Conservation (phyloP, 2,329 filamentous ascomycete species). For the Fusarium gaditjirri region DNA sequence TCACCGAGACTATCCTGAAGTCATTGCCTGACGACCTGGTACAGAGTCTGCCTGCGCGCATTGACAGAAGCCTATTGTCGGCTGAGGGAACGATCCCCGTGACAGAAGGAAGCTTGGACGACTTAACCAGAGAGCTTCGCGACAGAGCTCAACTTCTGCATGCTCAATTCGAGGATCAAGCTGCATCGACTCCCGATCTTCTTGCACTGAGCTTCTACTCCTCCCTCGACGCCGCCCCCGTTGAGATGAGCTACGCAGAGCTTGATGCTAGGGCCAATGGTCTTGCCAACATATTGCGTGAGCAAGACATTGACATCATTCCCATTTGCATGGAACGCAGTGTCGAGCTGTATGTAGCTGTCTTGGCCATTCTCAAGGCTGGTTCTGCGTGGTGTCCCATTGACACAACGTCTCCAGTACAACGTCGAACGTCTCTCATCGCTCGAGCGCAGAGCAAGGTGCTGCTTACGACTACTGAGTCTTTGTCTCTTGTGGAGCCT, state of each 20-base stretch:
- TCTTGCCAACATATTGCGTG: conserved; percentile 1
- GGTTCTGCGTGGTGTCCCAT: conserved; percentile 28
- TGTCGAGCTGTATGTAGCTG: conserved; percentile 16
- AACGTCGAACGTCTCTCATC: conserved; percentile 23
- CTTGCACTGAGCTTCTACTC: conserved; percentile 16
- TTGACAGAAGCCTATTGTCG: not conserved
- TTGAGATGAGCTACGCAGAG: conserved; percentile 14
- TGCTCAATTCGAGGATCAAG: conserved; percentile 25
- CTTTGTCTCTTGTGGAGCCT: not conserved
- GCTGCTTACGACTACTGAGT: conserved; percentile 5
- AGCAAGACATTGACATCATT: conserved; percentile 19
- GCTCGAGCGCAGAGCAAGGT: conserved; percentile 24
- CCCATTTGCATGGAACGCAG: conserved; percentile 17
- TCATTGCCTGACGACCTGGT: not conserved
- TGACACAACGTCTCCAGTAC: conserved; percentile 14
- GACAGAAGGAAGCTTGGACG: not conserved
- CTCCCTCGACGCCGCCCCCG: not conserved
- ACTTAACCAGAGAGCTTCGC: not conserved
- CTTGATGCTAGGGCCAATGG: conserved; percentile 22
- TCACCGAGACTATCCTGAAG: not conserved
- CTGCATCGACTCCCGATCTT: not conserved
- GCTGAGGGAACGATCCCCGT: conserved; percentile 2
- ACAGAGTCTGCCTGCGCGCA: conserved; percentile 1
- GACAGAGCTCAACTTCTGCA: conserved; percentile 1
- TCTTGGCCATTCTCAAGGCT: conserved; percentile 23